Percentiles rank a stretch among this genome's conserved stretches.
Evolutionary conservation across 2,329 filamentous ascomycete genomes (phyloP).

Genomic region (Xylariaceae sp.): DNA sequence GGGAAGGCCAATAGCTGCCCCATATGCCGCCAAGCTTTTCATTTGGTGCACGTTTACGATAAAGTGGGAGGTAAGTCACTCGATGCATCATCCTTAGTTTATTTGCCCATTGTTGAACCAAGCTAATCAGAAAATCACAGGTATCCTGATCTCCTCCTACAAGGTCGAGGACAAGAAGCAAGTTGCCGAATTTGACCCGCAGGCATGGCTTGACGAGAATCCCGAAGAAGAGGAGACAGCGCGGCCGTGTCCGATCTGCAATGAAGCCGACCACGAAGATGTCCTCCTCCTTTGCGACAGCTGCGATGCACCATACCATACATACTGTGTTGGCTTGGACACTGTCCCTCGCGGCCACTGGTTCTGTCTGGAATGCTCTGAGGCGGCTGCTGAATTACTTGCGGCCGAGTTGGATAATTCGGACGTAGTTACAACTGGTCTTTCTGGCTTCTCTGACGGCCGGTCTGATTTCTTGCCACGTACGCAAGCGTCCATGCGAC

Average conservation of each 20-base stretch:
- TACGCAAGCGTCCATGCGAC: conserved; percentile 64
- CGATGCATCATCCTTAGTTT: conserved; percentile 11
- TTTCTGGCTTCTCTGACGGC: conserved; percentile 36
- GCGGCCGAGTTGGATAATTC: conserved; percentile 46
- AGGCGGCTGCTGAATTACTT: conserved; percentile 53
- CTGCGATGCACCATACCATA: conserved; percentile 89
- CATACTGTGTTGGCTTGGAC: conserved; percentile 86
- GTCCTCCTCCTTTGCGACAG: conserved; percentile 88
- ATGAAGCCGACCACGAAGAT: conserved; percentile 80
- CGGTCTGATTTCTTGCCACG: conserved; percentile 55
- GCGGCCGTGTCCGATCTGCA: conserved; percentile 85
- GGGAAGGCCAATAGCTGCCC: conserved; percentile 97
- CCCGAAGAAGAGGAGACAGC: conserved; percentile 74
- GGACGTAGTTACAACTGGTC: conserved; percentile 29
- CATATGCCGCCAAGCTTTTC: conserved; percentile 92
- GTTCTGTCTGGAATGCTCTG: conserved; percentile 85
- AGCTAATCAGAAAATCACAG: conserved; percentile 46
- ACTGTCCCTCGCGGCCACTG: conserved; percentile 78
- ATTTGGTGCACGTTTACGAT: conserved; percentile 84
- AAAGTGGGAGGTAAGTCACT: conserved; percentile 74
- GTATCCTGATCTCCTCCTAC: conserved; percentile 63
- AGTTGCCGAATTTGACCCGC: conserved; percentile 86
- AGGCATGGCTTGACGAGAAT: conserved; percentile 73
- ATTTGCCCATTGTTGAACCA: conserved; percentile 4
- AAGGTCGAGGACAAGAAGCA: conserved; percentile 84